phyloP scores from a whole-genome alignment of 371 early-diverging fungal species.

The Zancudomyces culisetae region DNA sequence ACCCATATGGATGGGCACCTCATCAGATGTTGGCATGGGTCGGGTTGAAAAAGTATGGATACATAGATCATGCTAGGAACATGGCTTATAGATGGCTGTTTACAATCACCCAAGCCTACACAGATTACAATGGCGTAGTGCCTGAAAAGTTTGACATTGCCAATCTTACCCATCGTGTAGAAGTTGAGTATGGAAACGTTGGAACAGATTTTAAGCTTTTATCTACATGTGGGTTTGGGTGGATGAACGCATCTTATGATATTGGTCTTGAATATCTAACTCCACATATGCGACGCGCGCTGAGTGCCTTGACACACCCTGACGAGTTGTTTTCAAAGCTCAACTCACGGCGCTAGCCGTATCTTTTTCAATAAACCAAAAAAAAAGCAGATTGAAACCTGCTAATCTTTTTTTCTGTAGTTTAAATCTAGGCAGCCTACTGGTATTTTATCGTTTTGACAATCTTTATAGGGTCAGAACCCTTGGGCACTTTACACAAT shows the following conservation, averaged over 20 bases:
- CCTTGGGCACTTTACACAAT: no score
- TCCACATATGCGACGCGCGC: slow-evolving; percentile 47
- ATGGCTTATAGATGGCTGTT: slow-evolving; percentile 89
- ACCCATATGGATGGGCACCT: slow-evolving; percentile 92
- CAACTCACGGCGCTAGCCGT: no score
- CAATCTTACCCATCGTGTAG: slow-evolving; percentile 66
- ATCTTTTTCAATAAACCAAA: not conserved
- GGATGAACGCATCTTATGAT: slow-evolving; percentile 91
- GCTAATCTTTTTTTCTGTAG: no score
- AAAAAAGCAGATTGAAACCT: no score
- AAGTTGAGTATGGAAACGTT: slow-evolving; percentile 90
- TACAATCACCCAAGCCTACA: slow-evolving; percentile 83
- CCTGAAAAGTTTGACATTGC: slow-evolving; percentile 95
- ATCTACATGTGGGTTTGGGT: slow-evolving; percentile 92
- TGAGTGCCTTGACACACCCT: slow-evolving; percentile 64
- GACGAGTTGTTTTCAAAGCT: slow-evolving; percentile 14
- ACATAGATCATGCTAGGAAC: slow-evolving; percentile 48
- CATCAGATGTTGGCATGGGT: slow-evolving; percentile 94
- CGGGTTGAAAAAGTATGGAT: slow-evolving; percentile 71
- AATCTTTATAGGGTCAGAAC: no score
- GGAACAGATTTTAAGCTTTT: slow-evolving; percentile 87
- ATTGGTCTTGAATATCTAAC: slow-evolving; percentile 61
- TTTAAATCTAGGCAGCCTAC: no score
- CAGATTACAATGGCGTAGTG: slow-evolving; percentile 92
- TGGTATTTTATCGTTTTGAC: no score